These are phyloP conservation scores for Flammula alnicola DNA, from an alignment of 1,284 basidiomycete species.

Conservation along the genomic window DNA sequence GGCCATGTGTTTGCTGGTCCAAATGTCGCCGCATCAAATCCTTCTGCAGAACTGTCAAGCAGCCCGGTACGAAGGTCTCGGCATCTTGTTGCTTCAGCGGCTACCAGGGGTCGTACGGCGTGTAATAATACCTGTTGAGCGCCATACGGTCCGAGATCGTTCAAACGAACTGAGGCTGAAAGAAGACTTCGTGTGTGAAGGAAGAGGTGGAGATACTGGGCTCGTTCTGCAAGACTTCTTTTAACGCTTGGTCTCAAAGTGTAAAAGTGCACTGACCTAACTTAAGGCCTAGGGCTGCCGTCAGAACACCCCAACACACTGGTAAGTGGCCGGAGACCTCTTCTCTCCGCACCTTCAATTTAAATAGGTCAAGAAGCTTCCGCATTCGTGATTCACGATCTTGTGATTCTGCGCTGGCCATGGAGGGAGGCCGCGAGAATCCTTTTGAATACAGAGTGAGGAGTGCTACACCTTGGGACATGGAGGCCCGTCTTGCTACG, in stretches of 20 bases:
- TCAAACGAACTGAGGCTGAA: conserved; percentile 91
- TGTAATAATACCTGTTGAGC: conserved; percentile 89
- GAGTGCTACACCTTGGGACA: conserved; percentile 91
- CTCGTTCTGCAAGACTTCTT: conserved; percentile 53
- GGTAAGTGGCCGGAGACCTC: conserved; percentile 83
- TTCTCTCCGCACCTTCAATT: conserved; percentile 66
- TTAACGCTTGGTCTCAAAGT: conserved; percentile 1
- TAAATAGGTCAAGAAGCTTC: conserved; percentile 66
- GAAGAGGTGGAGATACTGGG: conserved; percentile 89
- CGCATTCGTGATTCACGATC: conserved; percentile 33
- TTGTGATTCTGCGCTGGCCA: conserved; percentile 27
- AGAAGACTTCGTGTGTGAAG: conserved; percentile 89
- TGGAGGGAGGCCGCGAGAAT: conserved; percentile 59
- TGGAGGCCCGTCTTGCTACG: conserved; percentile 85
- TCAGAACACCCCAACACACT: conserved; percentile 88
- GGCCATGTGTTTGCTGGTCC: conserved; percentile 94
- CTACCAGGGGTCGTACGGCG: conserved; percentile 68
- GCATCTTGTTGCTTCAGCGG: conserved; percentile 51
- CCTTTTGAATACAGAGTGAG: conserved; percentile 89
- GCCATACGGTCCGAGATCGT: conserved; percentile 91
- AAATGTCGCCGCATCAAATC: conserved; percentile 43
- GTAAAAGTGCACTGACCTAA: conserved; percentile 56
- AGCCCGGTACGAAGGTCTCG: conserved; percentile 49
- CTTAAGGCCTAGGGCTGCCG: conserved; percentile 75
- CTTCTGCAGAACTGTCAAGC: conserved; percentile 26